Conservation (phyloP, 1,139 yeast genomes). For the Petasospora fabianii region DNA sequence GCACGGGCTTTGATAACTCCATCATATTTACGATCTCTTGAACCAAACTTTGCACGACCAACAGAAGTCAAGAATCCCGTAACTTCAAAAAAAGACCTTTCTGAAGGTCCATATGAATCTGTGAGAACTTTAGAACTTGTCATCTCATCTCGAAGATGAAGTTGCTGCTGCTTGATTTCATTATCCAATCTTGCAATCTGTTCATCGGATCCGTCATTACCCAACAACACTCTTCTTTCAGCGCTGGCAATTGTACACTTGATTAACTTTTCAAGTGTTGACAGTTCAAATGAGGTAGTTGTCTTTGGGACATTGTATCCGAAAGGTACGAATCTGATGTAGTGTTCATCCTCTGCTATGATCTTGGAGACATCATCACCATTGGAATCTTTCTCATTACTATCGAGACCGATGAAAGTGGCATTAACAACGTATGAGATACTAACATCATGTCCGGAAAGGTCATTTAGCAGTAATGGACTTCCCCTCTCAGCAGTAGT, state of each 20-base stretch:
- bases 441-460: slow-evolving; percentile 24
- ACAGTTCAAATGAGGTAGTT: slow-evolving; percentile 13
- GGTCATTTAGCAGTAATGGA: slow-evolving; percentile 35
- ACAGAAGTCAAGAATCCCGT: no score
- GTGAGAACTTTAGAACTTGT: slow-evolving; percentile 16
- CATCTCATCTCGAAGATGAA: slow-evolving; percentile 2
- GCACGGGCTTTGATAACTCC: slow-evolving; percentile 21
- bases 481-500: slow-evolving; percentile 36
- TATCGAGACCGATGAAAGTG: slow-evolving; percentile 15
- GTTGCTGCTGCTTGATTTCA: slow-evolving; percentile 20
- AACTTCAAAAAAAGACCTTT: no score
- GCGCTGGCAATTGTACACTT: slow-evolving; percentile 19
- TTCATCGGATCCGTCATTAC: slow-evolving; percentile 15
- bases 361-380: slow-evolving; percentile 7
- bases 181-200: slow-evolving; percentile 18
- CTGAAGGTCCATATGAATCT: no score
- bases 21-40: slow-evolving; percentile 2
- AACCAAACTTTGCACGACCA: slow-evolving; percentile 5
- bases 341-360: slow-evolving; percentile 24
- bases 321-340: slow-evolving; percentile 35
- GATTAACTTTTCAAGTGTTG: slow-evolving; percentile 12
- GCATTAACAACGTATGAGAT: slow-evolving; percentile 30
- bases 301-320: slow-evolving; percentile 28
- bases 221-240: slow-evolving; percentile 15
- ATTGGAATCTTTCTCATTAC: slow-evolving; percentile 2